Evolutionary conservation across 202 grass and related monocot species (phyloP), one percentile per base, ranked within the genome.

Genomic region (Bolboschoenoplectus hybrid): DNA sequence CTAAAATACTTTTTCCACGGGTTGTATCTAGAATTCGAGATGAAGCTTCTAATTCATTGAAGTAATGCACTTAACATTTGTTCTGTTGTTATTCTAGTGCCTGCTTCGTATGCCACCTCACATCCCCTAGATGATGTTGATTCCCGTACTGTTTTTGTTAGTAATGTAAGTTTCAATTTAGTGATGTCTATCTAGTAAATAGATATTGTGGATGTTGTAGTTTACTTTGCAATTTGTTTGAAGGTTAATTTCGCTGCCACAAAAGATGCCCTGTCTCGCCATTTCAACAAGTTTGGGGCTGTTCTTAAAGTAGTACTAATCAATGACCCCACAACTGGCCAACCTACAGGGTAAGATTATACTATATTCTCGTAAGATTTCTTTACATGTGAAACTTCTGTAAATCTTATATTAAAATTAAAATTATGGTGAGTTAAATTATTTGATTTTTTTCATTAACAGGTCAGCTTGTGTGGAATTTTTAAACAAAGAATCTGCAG

Each of bases 231-330:
- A 46, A 82, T 83, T 82, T 85, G 82, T 16, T 88, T 93, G 74
- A 85, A 97, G 95, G 95, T 97, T 82, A 92, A 97, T 64, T 97
- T 94, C 84, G 95, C 86, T 93, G 95, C 95, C 64, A 97, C 91
- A 60, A 97, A 97, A 85, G 95, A 97, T 47, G 85, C 92, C 1
- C 72, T 97, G 67, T 97, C 92, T 86, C 94, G 91, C 68, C 94
- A 97, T 88, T 97, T 97, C 91, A 97, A 97, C 86, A 89, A 97
- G 85, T 97, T 94, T 87, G 95, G 95, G 61, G 95, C 89, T 3
- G 95, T 97, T n/a, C 87, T 97, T 87, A 97, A 94, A 94, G 95
- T 97, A 67, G 91, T 97, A 61, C 92, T 97, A 86, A 90, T 97
- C n/a, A 91, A 87, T 72, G 91, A 97, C 88, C 91, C 91, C 84